Evolutionary conservation across 495 filamentous ascomycete species (phyloP).

Genomic region (Parmelia sp.): DNA sequence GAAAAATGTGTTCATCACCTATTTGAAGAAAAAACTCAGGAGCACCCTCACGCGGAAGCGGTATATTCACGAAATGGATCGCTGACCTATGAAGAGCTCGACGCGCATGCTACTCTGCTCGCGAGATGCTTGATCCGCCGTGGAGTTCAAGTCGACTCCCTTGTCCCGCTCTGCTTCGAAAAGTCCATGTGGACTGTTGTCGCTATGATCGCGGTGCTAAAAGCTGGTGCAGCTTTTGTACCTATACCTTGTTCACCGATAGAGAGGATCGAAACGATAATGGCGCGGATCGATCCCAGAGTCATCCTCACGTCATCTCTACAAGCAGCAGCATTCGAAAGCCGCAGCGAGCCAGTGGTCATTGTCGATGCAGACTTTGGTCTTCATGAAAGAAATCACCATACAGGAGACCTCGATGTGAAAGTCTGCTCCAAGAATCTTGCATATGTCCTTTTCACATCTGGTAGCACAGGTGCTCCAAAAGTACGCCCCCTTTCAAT

Average conservation of each 20-base stretch:
- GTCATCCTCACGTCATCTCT: slow-evolving; percentile 3
- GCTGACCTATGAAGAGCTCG: slow-evolving; percentile 26
- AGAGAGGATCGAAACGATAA: slow-evolving; percentile 38
- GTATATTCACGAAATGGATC: slow-evolving; percentile 24
- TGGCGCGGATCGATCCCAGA: not conserved
- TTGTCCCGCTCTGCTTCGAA: slow-evolving; percentile 44
- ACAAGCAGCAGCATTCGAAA: not conserved
- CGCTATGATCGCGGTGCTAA: slow-evolving; percentile 39
- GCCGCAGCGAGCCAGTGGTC: not conserved
- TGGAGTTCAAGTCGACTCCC: slow-evolving; percentile 29
- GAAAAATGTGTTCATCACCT: slow-evolving; percentile 21
- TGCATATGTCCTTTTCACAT: slow-evolving; percentile 56
- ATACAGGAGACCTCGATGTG: not conserved
- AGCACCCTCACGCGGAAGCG: slow-evolving; percentile 16
- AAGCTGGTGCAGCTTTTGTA: slow-evolving; percentile 44
- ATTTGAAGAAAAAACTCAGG: slow-evolving; percentile 15
- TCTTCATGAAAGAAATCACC: not conserved
- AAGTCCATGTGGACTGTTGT: slow-evolving; percentile 37
- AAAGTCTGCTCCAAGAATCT: not conserved
- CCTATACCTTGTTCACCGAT: slow-evolving; percentile 39
- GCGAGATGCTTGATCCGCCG: slow-evolving; percentile 30
- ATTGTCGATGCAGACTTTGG: not conserved
- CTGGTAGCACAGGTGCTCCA: slow-evolving; percentile 58
- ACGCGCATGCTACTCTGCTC: slow-evolving; percentile 1
- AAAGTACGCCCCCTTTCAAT: slow-evolving; percentile 34